Base-by-base conservation (phyloP, 2,329 filamentous ascomycete genomes). In the Massarina eburnea region DNA sequence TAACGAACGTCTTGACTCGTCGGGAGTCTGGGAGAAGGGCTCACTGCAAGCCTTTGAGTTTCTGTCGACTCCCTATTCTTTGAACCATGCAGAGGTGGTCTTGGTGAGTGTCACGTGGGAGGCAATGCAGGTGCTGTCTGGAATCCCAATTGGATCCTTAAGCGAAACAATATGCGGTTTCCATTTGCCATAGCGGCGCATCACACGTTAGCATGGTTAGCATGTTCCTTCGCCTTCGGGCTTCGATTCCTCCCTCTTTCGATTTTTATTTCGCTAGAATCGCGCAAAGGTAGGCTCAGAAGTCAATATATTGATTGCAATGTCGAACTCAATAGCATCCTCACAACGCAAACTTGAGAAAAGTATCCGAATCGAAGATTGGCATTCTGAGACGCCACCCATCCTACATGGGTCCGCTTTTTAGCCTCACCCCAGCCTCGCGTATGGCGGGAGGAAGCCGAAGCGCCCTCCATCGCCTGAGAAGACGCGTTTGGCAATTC, bases 1-100 rank as follows among this genome's bases (percentile, higher is more conserved):
- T 33, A 39, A 39, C 19, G 21, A 24, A 42, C 18, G 40, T 24
- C 40, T 38, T 20, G 26, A 39, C 22, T 39, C 27, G 18, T 32
- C 27, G n/a, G 20, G 39, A 26, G 12, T 10, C 27, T 20, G 15
- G 18, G 17, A 19, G 19, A 9, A 33, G 6, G 12, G 22, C 12
- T n/a, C 9, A 10, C 29, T 18, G 27, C 35, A 12, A 22, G 14
- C 32, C 37, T 19, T 43, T 24, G 18, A 35, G 19, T 26, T 32
- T 15, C 41, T 43, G 20, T 10, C 19, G 17, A 27, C 8, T 26
- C 8, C 18, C 29, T 34, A 7, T 15, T 22, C 14, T 29, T 18
- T 8, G 5, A 17, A 8, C n/a, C 15, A 33, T 33, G 39, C 39
- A 41, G 27, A 32, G 21, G 26, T 26, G 39, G 10, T 32, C 27